Conservation (phyloP, 2,329 filamentous ascomycete genomes). For the Aspergillus udagawae region DNA sequence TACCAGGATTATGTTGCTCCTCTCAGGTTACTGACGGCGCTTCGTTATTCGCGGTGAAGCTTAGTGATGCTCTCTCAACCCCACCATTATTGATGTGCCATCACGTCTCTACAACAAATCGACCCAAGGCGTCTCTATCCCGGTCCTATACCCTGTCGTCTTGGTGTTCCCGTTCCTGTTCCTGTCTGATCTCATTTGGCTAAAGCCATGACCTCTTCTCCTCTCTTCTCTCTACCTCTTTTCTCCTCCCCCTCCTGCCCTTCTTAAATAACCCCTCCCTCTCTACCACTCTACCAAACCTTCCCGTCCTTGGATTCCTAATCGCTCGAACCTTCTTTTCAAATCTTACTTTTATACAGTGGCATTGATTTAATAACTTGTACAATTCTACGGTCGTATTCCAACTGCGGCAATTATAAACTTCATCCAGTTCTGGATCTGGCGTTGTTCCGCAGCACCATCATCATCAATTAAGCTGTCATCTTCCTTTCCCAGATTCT, state of each 20-base stretch:
- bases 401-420: background rate
- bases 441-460: background rate
- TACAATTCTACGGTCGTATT: background rate
- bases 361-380: background rate
- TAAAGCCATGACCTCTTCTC: background rate
- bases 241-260: background rate
- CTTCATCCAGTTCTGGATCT: background rate
- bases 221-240: background rate
- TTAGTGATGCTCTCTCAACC: background rate
- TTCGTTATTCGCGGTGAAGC: background rate
- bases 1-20: background rate
- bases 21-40: background rate
- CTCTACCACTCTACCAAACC: background rate
- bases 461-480: background rate
- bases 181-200: background rate
- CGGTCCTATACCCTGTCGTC: background rate
- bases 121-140: background rate
- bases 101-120: background rate
- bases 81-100: background rate
- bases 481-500: background rate
- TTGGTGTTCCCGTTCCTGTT: background rate
- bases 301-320: background rate
- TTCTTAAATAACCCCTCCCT: background rate
- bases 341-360: background rate
- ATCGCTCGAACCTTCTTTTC: background rate